Percentiles rank a stretch among this genome's conserved stretches.
Conservation (phyloP, 306 rosid species). For the Trifolium repens region DNA sequence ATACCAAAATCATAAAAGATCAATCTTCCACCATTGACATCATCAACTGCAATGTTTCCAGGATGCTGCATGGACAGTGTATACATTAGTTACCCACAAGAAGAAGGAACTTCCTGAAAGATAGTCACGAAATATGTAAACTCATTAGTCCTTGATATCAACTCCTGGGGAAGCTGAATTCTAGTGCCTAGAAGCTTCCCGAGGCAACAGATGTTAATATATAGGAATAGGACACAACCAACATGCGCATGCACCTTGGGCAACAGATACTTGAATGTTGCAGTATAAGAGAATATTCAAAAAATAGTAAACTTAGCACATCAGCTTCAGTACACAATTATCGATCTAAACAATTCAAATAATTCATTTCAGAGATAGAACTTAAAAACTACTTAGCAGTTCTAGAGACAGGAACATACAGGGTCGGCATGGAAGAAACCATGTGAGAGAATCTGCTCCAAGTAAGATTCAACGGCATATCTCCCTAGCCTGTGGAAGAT, state of each 20-base stretch:
- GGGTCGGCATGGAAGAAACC: slow-evolving; percentile 99
- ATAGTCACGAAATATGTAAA: slow-evolving; percentile 34
- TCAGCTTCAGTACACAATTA: slow-evolving; percentile 15
- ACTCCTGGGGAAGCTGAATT: slow-evolving; percentile 25
- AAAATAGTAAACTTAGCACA: slow-evolving; percentile 24
- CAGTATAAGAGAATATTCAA: slow-evolving; percentile 30
- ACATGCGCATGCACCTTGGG: slow-evolving; percentile 3
- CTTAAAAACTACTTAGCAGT: slow-evolving; percentile 31
- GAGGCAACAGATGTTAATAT: slow-evolving; percentile 16
- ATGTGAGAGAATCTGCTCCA: slow-evolving; percentile 97
- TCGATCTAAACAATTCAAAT: slow-evolving; percentile 32
- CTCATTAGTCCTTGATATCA: slow-evolving; percentile 1
- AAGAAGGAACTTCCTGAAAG: slow-evolving; percentile 30
- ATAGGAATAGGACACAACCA: slow-evolving; percentile 13
- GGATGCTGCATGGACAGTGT: slow-evolving; percentile 76
- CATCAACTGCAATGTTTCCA: slow-evolving; percentile 98
- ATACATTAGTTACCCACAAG: slow-evolving; percentile 15
- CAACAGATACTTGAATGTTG: slow-evolving; percentile 33
- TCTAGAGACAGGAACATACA: slow-evolving; percentile 56
- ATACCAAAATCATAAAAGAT: slow-evolving; percentile 99
- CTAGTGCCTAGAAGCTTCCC: background rate
- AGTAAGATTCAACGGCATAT: slow-evolving; percentile 97
- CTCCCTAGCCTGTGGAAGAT: slow-evolving; percentile 74
- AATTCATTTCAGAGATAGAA: slow-evolving; percentile 17
- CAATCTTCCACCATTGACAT: slow-evolving; percentile 98